Conservation (phyloP, 345 rosid species). For the Arabis alpina region DNA sequence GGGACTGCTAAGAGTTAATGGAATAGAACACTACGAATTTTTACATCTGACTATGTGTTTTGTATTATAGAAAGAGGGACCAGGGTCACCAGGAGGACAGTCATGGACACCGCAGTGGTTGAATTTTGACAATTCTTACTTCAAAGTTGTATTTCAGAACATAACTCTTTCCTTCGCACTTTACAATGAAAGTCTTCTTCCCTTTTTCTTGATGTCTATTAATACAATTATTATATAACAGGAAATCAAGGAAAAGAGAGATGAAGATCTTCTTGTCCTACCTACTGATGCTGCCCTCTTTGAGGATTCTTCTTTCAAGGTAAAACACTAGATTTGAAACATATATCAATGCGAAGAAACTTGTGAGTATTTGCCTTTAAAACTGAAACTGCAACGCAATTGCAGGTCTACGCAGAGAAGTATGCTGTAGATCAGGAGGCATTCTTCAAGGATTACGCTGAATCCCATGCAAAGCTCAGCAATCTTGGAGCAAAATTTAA, state of each 20-base stretch:
- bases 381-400: constrained; percentile 29
- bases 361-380: neutral
- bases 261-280: constrained; percentile 83
- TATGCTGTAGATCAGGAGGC: constrained; percentile 85
- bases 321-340: constrained; percentile 36
- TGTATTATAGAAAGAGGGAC: constrained; percentile 79
- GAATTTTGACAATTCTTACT: constrained; percentile 95
- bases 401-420: constrained; percentile 88
- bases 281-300: constrained; percentile 95
- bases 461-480: constrained; percentile 94
- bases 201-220: constrained; percentile 20
- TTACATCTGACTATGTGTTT: constrained; percentile 11
- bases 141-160: constrained; percentile 63
- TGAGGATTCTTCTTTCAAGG: constrained; percentile 92
- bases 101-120: constrained; percentile 96
- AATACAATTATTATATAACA: constrained; percentile 27
- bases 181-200: neutral
- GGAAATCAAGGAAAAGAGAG: constrained; percentile 84
- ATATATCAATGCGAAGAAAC: constrained; percentile 23
- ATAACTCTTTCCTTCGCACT: constrained; percentile 6
- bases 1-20: neutral
- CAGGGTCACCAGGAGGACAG: constrained; percentile 97
- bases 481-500: constrained; percentile 90
- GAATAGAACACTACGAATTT: neutral
- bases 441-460: constrained; percentile 92